Evolutionary conservation across 805 yeast species (phyloP).

Genomic region (Ogataea parapolymorpha): DNA sequence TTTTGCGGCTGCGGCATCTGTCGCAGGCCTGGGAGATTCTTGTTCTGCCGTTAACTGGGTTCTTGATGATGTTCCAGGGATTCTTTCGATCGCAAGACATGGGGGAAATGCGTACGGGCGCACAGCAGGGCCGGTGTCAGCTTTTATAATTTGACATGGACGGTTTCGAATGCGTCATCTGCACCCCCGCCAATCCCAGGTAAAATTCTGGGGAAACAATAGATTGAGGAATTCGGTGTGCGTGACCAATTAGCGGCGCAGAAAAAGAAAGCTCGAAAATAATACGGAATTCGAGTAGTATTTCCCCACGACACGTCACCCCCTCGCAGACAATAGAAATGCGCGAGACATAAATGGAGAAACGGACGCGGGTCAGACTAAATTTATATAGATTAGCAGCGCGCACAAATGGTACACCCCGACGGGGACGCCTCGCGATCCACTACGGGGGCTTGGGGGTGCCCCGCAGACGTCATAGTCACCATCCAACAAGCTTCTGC

Average conservation of each 20-base stretch:
- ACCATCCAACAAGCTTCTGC: slow-evolving; percentile 45
- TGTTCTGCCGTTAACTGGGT: slow-evolving; percentile 35
- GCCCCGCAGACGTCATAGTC: not conserved
- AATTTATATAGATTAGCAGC: not conserved
- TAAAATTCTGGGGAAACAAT: slow-evolving; percentile 17
- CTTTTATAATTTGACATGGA: slow-evolving; percentile 10
- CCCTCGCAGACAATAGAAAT: not conserved
- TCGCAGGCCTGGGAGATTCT: slow-evolving; percentile 81
- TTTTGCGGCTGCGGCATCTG: slow-evolving; percentile 72
- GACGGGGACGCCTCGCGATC: not conserved
- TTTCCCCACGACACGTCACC: slow-evolving; percentile 4
- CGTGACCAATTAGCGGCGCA: slow-evolving; percentile 14
- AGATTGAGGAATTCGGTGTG: slow-evolving; percentile 1
- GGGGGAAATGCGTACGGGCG: not conserved
- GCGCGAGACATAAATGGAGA: slow-evolving; percentile 5
- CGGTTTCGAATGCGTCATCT: not conserved
- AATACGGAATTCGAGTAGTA: not conserved
- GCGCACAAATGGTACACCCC: slow-evolving; percentile 1
- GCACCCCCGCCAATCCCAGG: slow-evolving; percentile 8
- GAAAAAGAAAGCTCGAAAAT: slow-evolving; percentile 9
- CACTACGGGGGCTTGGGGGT: not conserved
- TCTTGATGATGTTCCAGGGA: slow-evolving; percentile 35
- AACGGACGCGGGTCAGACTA: slow-evolving; percentile 15
- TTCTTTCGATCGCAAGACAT: slow-evolving; percentile 9
- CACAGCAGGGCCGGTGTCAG: slow-evolving; percentile 1